Conservation (phyloP, 2,329 filamentous ascomycete species). For the Neodidymelliopsis sp. region DNA sequence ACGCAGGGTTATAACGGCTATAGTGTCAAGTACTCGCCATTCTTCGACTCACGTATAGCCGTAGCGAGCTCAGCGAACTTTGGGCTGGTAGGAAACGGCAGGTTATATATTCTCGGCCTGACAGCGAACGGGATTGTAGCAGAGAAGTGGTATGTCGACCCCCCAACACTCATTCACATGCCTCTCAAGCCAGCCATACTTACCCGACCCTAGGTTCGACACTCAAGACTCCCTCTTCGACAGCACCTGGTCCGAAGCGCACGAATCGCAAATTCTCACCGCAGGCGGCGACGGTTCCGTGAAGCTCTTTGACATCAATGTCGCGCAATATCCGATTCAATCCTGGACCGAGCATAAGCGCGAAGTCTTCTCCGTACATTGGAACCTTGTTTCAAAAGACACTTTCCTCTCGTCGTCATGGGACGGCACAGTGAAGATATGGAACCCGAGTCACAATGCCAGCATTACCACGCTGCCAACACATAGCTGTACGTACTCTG, state of each 20-base stretch:
- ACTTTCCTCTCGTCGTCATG: constrained; percentile 91
- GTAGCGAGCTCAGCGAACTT: constrained; percentile 94
- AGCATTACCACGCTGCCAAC: constrained; percentile 88
- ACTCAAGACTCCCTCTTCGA: constrained; percentile 98
- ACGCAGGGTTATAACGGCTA: constrained; percentile 96
- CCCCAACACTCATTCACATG: neutral
- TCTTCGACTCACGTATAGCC: constrained; percentile 93
- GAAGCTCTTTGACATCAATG: constrained; percentile 87
- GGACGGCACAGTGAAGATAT: constrained; percentile 97
- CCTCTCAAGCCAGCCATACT: constrained; percentile 8
- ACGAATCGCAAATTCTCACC: constrained; percentile 91
- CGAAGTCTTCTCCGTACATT: constrained; percentile 90
- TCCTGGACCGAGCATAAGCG: constrained; percentile 93
- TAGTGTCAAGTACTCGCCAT: constrained; percentile 97
- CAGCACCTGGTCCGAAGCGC: constrained; percentile 91
- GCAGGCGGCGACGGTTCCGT: constrained; percentile 93
- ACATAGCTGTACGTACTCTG: constrained; percentile 92
- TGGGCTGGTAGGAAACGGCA: constrained; percentile 94
- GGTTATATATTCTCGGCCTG: constrained; percentile 82
- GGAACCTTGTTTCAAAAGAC: constrained; percentile 91
- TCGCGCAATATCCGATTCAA: constrained; percentile 85
- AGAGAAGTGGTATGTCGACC: constrained; percentile 72
- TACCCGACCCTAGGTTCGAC: constrained; percentile 72
- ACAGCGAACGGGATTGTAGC: constrained; percentile 83
- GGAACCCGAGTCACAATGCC: constrained; percentile 78